Percentiles rank a stretch among this genome's conserved stretches.
Evolutionary conservation across 2,329 filamentous ascomycete genomes (phyloP).

Genomic region (Sporothrix phasma): DNA sequence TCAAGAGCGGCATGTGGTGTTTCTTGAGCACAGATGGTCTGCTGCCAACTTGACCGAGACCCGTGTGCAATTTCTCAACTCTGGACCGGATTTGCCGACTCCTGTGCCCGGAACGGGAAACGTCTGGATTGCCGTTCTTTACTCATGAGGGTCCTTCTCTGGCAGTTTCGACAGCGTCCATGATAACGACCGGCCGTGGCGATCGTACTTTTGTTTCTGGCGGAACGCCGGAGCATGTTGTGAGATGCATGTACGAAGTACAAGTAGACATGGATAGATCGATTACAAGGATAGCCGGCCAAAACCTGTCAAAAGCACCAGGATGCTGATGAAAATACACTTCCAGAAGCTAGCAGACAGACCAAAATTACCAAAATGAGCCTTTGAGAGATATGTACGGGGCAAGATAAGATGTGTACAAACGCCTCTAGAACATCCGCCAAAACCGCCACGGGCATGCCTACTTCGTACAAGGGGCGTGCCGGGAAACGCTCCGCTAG

Average conservation of each 20-base stretch:
- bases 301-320: too few relatives aligned
- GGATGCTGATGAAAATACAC: too few relatives aligned
- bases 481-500: not conserved
- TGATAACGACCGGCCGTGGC: not conserved
- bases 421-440: not conserved
- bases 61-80: too few relatives aligned
- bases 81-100: not conserved
- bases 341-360: too few relatives aligned
- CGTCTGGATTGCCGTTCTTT: not conserved
- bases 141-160: not conserved
- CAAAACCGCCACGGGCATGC: not conserved
- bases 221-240: too few relatives aligned
- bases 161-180: not conserved
- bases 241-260: too few relatives aligned
- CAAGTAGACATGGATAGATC: too few relatives aligned
- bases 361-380: too few relatives aligned
- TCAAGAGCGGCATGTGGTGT: not conserved
- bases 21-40: not conserved
- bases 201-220: not conserved
- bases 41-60: not conserved
- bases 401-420: too few relatives aligned
- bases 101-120: not conserved
- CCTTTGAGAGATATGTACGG: too few relatives aligned
- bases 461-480: conserved; percentile 1
- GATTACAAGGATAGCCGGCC: too few relatives aligned